These are phyloP conservation scores for Nematocida ironsii DNA, from an alignment of 371 early-diverging fungal genomes.

Conservation along the genomic window DNA sequence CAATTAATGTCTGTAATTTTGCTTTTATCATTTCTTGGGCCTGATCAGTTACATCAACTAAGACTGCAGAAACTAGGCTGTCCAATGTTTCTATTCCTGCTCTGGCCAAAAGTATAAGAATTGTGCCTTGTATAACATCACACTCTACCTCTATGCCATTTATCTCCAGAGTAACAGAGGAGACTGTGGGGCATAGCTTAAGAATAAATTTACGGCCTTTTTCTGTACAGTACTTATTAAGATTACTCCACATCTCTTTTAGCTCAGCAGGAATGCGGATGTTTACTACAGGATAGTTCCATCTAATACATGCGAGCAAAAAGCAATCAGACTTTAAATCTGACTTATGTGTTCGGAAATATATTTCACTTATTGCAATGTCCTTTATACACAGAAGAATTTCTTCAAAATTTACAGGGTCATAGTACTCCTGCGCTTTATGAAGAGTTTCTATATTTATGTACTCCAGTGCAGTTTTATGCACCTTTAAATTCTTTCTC, in stretches of 20 bases:
- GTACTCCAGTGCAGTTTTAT: constrained; percentile 15
- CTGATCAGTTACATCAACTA: constrained; percentile 16
- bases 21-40: background rate
- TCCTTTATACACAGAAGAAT: constrained; percentile 43
- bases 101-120: constrained; percentile 40
- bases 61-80: constrained; percentile 1
- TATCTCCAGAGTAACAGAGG: constrained; percentile 22
- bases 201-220: constrained; percentile 47
- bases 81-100: constrained; percentile 6
- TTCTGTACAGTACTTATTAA: constrained; percentile 37
- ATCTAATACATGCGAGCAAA: constrained; percentile 42
- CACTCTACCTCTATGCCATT: constrained; percentile 21
- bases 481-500: background rate
- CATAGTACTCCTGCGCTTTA: constrained; percentile 6
- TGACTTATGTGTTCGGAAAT: constrained; percentile 30
- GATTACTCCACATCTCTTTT: constrained; percentile 21
- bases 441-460: constrained; percentile 39
- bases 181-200: constrained; percentile 39
- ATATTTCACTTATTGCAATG: constrained; percentile 39
- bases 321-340: constrained; percentile 7
- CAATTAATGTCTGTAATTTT: constrained; percentile 10
- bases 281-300: constrained; percentile 44
- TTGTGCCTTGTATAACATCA: constrained; percentile 37
- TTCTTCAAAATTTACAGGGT: constrained; percentile 39
- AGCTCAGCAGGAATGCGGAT: constrained; percentile 44